phyloP scores from a whole-genome alignment of 2,329 filamentous ascomycete genomes.

The Ceratocystiopsis sp. region DNA sequence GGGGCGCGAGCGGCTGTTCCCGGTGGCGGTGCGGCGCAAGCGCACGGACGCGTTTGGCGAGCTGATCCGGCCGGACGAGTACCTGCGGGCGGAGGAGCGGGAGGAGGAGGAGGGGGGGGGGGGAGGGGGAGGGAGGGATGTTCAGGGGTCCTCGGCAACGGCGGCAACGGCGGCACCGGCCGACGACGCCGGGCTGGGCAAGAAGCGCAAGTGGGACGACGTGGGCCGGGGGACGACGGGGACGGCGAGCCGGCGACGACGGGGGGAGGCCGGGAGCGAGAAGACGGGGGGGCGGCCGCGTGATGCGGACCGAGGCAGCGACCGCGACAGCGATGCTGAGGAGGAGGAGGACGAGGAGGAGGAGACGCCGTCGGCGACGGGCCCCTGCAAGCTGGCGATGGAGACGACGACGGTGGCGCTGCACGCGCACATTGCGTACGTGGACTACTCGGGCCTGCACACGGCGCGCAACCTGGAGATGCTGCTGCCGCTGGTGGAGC shows the following conservation, averaged over 20 bases:
- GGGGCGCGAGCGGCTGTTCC: constrained; percentile 83
- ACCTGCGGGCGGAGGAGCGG: constrained; percentile 78
- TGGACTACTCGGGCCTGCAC: constrained; percentile 85
- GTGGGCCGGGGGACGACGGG: constrained; percentile 19
- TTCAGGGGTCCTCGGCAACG: too few species aligned
- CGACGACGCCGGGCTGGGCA: constrained; percentile 52
- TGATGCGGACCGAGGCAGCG: constrained; percentile 1
- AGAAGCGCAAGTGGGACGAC: constrained; percentile 91
- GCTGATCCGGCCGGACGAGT: constrained; percentile 84
- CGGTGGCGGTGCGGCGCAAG: constrained; percentile 62
- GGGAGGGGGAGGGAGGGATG: background rate
- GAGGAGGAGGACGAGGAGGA: constrained; percentile 43
- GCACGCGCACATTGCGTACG: constrained; percentile 62
- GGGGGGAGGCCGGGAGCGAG: background rate
- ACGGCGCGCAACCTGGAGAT: constrained; percentile 89
- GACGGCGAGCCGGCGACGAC: constrained; percentile 19
- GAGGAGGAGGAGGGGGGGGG: constrained; percentile 42
- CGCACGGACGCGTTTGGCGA: constrained; percentile 87
- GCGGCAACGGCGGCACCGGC: constrained; percentile 8
- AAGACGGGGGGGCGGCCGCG: constrained; percentile 7
- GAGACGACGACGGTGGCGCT: constrained; percentile 46
- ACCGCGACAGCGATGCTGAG: constrained; percentile 7
- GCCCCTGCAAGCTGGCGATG: constrained; percentile 61
- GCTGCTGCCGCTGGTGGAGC: constrained; percentile 84
- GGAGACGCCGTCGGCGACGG: constrained; percentile 33